Base-by-base conservation (phyloP, 2,329 filamentous ascomycete species). In the Xylaria sp. region DNA sequence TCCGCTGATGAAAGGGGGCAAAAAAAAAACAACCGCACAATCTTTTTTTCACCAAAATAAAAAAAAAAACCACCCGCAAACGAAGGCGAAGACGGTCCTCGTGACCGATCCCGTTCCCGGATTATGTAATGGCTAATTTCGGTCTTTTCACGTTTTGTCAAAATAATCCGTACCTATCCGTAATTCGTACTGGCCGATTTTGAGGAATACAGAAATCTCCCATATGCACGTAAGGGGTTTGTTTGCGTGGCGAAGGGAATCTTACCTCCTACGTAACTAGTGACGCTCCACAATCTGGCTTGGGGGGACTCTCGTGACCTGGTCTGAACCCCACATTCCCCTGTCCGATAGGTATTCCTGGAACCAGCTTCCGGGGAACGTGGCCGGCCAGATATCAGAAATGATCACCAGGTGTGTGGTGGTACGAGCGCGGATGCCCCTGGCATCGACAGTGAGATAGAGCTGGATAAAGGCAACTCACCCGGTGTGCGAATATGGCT, bases 351-450 rank as follows among this genome's bases (percentile, higher is more conserved):
- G 47, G 13, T 51, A 59, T 34, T 39, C 62, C 53, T 39, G n/a
- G 39, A 19, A 48, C 39, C 53, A 16, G 53, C 55, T 54, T 53
- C 60, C 62, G 59, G 60, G 62, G 57, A 64, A 59, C 60, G 50
- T 58, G 60, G 55, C 60, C 58, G 62, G 62, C 58, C 53, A 60
- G 2, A 62, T 60, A 54, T 61, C 56, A 60, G 48, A 62, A 62
- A 57, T 64, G 62, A 64, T 64, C 60, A 34, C 57, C 60, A 53
- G 49, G 59, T 58, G 57, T 46, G 13, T n/a, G 23, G 23, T 30
- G 23, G 23, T 30, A 30, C 23, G 23, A 30, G 23, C 13, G 13
- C 42, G 13, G 13, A 46, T 46, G 42, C 42, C 42, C 42, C 42
- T 46, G 42, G 42, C 42, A n/a, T 46, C 13, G 42, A n/a, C n/a